Conservation (phyloP, 305 asterid genomes). For the Salvia sclarea region DNA sequence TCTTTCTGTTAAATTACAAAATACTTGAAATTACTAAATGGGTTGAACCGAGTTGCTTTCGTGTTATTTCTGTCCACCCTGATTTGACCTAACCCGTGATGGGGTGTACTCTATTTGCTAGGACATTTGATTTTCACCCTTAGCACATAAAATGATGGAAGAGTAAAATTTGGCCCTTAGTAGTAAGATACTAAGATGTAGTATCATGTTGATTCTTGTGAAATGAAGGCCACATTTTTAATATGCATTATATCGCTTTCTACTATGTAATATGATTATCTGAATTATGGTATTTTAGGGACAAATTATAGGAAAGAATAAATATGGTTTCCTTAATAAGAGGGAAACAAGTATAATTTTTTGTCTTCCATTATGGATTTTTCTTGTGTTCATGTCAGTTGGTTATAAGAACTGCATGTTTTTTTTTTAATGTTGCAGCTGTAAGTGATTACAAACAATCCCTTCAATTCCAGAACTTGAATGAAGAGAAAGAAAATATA, state of each 20-base stretch:
- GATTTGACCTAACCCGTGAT: no score
- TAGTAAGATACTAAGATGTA: neutral
- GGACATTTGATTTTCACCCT: no score
- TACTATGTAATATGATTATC: neutral
- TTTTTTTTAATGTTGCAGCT: slow-evolving; percentile 48
- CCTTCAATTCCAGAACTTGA: slow-evolving; percentile 79
- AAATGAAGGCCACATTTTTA: neutral
- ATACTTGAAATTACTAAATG: no score
- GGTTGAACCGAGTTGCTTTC: no score
- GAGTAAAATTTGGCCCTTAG: neutral
- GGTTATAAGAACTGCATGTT: slow-evolving; percentile 12
- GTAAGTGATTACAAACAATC: slow-evolving; percentile 85
- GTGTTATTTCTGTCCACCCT: no score
- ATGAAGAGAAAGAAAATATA: slow-evolving; percentile 84
- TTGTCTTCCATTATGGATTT: neutral
- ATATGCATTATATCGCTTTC: neutral
- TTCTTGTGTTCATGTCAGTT: neutral
- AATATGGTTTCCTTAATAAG: neutral
- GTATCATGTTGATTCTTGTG: slow-evolving; percentile 1
- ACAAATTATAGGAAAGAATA: neutral
- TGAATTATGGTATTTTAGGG: neutral
- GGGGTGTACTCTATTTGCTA: no score
- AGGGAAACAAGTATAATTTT: neutral
- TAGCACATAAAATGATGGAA: neutral
- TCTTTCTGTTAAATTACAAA: no score